These are phyloP conservation scores for Saccharomyces jurei DNA, from an alignment of 805 yeast species.

Conservation along the genomic window DNA sequence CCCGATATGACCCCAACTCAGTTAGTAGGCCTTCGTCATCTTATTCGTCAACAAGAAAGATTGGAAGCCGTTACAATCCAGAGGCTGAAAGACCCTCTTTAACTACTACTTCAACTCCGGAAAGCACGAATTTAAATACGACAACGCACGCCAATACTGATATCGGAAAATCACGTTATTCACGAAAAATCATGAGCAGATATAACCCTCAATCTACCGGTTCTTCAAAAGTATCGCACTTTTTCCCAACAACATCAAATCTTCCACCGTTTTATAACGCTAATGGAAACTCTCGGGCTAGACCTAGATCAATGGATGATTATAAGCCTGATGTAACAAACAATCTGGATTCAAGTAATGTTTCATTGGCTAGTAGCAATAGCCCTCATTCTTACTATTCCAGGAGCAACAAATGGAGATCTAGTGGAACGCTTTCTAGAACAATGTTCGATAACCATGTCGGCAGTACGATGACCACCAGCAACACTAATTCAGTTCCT, in stretches of 20 bases:
- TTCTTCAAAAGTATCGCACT: neutral
- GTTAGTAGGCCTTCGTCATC: constrained; percentile 11
- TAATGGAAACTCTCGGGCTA: constrained; percentile 5
- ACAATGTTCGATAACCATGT: constrained; percentile 4
- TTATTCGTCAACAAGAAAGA: constrained; percentile 5
- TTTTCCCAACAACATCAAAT: neutral
- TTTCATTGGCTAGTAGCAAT: constrained; percentile 2
- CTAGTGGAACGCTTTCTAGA: constrained; percentile 3
- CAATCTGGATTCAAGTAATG: neutral
- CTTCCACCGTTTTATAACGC: neutral
- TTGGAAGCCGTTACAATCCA: constrained; percentile 25
- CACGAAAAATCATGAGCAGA: constrained; percentile 6
- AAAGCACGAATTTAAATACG: neutral
- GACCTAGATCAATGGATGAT: constrained; percentile 17
- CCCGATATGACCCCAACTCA: constrained; percentile 25
- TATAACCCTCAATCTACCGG: constrained; percentile 18
- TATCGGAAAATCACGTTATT: constrained; percentile 6
- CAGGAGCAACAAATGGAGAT: constrained; percentile 21
- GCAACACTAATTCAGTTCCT: neutral
- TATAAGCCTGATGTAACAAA: constrained; percentile 4
- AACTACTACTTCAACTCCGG: constrained; percentile 1
- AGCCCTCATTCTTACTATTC: constrained; percentile 12
- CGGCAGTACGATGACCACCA: neutral
- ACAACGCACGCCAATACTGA: neutral
- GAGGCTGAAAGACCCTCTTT: constrained; percentile 7